Percentiles rank a stretch among this genome's conserved stretches.
These are phyloP conservation scores for Petasospora rhodanensis DNA, from an alignment of 1,139 yeast genomes.

Conservation along the genomic window DNA sequence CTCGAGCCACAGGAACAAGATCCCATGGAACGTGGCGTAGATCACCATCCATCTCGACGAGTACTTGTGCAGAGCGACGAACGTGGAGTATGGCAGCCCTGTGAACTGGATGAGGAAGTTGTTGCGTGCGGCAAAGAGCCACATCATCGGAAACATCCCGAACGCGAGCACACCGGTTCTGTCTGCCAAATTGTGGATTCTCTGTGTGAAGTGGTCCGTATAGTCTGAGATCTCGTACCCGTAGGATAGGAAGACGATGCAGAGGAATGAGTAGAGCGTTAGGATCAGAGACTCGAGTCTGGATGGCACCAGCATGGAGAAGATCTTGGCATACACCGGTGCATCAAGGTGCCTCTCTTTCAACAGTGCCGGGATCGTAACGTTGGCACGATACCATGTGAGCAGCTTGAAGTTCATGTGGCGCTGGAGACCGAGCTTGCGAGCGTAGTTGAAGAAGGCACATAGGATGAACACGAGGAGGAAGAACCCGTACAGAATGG, in stretches of 20 bases:
- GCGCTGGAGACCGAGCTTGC: conserved; percentile 15
- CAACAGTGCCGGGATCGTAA: conserved; percentile 20
- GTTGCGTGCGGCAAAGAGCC: conserved; percentile 39
- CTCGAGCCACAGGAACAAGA: too few relatives aligned
- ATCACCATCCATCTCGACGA: conserved; percentile 28
- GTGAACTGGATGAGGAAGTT: conserved; percentile 33
- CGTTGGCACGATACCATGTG: conserved; percentile 17
- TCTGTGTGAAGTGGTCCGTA: conserved; percentile 41
- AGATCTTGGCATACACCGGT: conserved; percentile 1
- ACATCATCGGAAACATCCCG: conserved; percentile 44
- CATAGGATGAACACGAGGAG: conserved; percentile 8
- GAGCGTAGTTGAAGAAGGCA: conserved; percentile 10
- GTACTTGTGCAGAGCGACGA: conserved; percentile 65
- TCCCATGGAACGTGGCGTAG: conserved; percentile 42
- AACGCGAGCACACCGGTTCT: conserved; percentile 51
- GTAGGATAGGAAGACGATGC: conserved; percentile 37
- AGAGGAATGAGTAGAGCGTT: conserved; percentile 41
- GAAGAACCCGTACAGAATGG: conserved; percentile 11
- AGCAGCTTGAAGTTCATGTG: conserved; percentile 23
- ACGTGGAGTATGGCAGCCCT: conserved; percentile 62
- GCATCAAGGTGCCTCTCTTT: conserved; percentile 15
- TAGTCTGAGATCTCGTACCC: conserved; percentile 35
- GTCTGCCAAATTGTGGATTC: conserved; percentile 42
- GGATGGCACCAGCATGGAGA: conserved; percentile 46
- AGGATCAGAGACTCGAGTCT: conserved; percentile 55